A percentile compares a stretch with the other conserved stretches of the same genome.
phyloP scores from a whole-genome alignment of 176 grass and related monocot genomes.

The Oryza punctata region DNA sequence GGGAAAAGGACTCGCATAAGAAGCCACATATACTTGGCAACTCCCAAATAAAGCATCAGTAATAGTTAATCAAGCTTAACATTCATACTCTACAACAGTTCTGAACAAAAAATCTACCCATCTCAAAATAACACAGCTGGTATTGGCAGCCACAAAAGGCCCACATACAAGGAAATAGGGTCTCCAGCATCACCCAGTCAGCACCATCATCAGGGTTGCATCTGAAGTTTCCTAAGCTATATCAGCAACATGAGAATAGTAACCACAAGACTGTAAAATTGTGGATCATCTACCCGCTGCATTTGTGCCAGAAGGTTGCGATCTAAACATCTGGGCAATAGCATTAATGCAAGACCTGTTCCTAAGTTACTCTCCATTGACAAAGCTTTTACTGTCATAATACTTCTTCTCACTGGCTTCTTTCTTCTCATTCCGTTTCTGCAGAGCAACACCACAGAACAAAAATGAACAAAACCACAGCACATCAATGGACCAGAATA shows the following conservation, averaged over 20 bases:
- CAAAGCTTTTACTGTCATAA: constrained; percentile 75
- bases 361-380: constrained; percentile 65
- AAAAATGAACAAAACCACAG: constrained; percentile 31
- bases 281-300: constrained; percentile 25
- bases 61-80: constrained; percentile 37
- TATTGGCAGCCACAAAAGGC: background rate
- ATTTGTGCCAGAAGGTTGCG: constrained; percentile 15
- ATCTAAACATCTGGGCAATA: constrained; percentile 36
- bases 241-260: constrained; percentile 37
- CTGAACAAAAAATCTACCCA: background rate
- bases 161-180: background rate
- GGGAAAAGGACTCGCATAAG: constrained; percentile 21
- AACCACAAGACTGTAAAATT: constrained; percentile 40
- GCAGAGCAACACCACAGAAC: constrained; percentile 25
- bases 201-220: constrained; percentile 16
- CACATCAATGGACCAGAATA: constrained; percentile 39
- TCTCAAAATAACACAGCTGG: background rate
- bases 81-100: constrained; percentile 9
- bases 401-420: constrained; percentile 98
- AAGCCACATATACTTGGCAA: background rate
- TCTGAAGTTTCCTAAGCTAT: constrained; percentile 38
- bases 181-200: background rate
- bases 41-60: background rate
- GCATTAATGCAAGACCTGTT: constrained; percentile 2
- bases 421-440: constrained; percentile 99